A percentile compares a stretch with the other conserved stretches of the same genome.
These are phyloP conservation scores for Phytophthora foliorum DNA, from an alignment of 352 stramenopile genomes.

Conservation along the genomic window DNA sequence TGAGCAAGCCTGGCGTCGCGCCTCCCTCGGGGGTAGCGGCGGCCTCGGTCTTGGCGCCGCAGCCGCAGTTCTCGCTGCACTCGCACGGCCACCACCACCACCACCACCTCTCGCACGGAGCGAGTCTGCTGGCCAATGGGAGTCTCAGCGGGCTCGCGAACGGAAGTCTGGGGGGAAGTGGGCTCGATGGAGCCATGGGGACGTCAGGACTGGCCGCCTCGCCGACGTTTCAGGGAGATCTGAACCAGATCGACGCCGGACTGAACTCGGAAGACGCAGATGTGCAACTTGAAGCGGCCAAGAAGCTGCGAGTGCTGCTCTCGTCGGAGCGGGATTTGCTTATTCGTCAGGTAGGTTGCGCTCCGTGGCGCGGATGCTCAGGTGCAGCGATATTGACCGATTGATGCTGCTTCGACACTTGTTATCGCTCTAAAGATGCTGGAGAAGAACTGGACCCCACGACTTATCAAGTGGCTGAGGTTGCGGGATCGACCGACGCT, in stretches of 20 bases:
- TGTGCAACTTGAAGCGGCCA: slow-evolving; percentile 85
- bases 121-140: slow-evolving; percentile 56
- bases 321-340: slow-evolving; percentile 87
- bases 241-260: slow-evolving; percentile 85
- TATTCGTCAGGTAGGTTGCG: slow-evolving; percentile 77
- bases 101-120: slow-evolving; percentile 58
- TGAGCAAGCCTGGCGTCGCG: slow-evolving; percentile 36
- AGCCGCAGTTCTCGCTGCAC: slow-evolving; percentile 64
- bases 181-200: slow-evolving; percentile 45
- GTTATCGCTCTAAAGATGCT: slow-evolving; percentile 68
- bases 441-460: slow-evolving; percentile 91
- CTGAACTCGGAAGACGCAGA: slow-evolving; percentile 87
- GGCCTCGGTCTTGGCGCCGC: slow-evolving; percentile 33
- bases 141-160: slow-evolving; percentile 50
- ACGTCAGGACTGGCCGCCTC: slow-evolving; percentile 50
- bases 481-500: slow-evolving; percentile 82
- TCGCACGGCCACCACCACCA: slow-evolving; percentile 62
- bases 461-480: slow-evolving; percentile 88
- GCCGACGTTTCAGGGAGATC: slow-evolving; percentile 77
- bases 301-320: slow-evolving; percentile 88
- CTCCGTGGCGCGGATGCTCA: neutral
- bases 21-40: slow-evolving; percentile 1
- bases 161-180: slow-evolving; percentile 29
- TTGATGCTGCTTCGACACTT: slow-evolving; percentile 7
- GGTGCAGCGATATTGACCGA: slow-evolving; percentile 18